These are phyloP conservation scores for Metroxylon sagu DNA, from an alignment of 176 grass and related monocot species.

Conservation along the genomic window DNA sequence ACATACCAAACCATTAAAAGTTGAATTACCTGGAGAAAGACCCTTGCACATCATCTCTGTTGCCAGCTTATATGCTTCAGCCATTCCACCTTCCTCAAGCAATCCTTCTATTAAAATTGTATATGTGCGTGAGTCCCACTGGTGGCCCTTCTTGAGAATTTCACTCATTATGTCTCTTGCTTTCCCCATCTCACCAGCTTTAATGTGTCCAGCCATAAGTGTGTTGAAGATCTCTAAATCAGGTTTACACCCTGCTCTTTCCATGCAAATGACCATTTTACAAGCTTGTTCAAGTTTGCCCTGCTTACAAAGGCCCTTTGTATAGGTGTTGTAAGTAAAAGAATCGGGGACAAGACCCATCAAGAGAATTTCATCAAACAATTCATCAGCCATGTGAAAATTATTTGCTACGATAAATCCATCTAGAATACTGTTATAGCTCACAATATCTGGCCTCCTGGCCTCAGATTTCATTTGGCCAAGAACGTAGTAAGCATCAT, in stretches of 20 bases:
- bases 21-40: slow-evolving; percentile 10
- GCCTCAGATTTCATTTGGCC: slow-evolving; percentile 35
- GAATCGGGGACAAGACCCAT: slow-evolving; percentile 34
- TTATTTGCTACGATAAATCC: slow-evolving; percentile 11
- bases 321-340: slow-evolving; percentile 33
- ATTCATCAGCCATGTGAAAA: slow-evolving; percentile 32
- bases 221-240: slow-evolving; percentile 25
- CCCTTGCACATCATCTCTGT: slow-evolving; percentile 22
- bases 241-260: slow-evolving; percentile 42
- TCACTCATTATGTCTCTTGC: slow-evolving; percentile 30
- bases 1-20: slow-evolving; percentile 16
- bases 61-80: slow-evolving; percentile 24
- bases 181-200: slow-evolving; percentile 12
- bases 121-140: slow-evolving; percentile 34
- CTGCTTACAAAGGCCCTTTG: slow-evolving; percentile 27
- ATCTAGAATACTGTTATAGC: slow-evolving; percentile 26
- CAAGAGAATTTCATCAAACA: slow-evolving; percentile 73
- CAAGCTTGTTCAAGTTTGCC: slow-evolving; percentile 37
- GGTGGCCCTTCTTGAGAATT: slow-evolving; percentile 24
- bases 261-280: slow-evolving; percentile 58
- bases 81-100: neutral
- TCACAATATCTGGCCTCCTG: slow-evolving; percentile 12
- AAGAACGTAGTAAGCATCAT: slow-evolving; percentile 42
- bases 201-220: slow-evolving; percentile 23
- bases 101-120: slow-evolving; percentile 14